Evolutionary conservation across 2,329 filamentous ascomycete species (phyloP).

Genomic region (Coniochaeta sp.): DNA sequence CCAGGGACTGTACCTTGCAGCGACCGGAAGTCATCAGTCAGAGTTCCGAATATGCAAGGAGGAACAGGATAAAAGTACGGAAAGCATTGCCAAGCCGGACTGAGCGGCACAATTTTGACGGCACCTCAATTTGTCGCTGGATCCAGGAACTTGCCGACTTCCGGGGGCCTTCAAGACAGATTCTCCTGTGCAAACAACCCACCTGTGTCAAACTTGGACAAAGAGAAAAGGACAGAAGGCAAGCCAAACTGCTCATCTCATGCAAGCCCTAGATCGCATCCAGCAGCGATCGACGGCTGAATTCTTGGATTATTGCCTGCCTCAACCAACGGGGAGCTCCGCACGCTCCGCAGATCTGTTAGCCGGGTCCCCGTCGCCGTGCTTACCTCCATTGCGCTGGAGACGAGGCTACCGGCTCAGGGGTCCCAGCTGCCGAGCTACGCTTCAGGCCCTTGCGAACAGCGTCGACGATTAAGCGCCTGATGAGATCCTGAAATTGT

Average conservation of each 20-base stretch:
- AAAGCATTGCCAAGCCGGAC: not conserved
- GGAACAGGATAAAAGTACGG: not conserved
- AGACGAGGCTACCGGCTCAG: not conserved
- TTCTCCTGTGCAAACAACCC: not conserved
- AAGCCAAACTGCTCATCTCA: not conserved
- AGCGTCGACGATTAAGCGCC: too few species aligned
- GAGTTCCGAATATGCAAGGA: not conserved
- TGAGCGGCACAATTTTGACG: not conserved
- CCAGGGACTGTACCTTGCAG: not conserved
- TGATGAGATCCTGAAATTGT: too few species aligned
- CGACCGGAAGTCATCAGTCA: not conserved
- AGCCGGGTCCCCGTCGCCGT: not conserved
- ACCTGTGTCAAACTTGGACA: not conserved
- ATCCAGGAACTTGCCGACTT: not conserved
- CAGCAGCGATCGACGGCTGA: not conserved
- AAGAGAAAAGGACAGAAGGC: not conserved
- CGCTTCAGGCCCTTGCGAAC: too few species aligned
- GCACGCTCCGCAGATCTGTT: not conserved
- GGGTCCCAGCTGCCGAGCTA: not conserved
- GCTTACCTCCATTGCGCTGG: not conserved
- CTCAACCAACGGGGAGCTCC: not conserved
- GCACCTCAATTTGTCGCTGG: not conserved
- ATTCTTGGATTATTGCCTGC: not conserved
- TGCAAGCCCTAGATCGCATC: not conserved
- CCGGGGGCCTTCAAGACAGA: not conserved